Evolutionary conservation across 306 rosid species (phyloP).

Genomic region (Potentilla sterilis): DNA sequence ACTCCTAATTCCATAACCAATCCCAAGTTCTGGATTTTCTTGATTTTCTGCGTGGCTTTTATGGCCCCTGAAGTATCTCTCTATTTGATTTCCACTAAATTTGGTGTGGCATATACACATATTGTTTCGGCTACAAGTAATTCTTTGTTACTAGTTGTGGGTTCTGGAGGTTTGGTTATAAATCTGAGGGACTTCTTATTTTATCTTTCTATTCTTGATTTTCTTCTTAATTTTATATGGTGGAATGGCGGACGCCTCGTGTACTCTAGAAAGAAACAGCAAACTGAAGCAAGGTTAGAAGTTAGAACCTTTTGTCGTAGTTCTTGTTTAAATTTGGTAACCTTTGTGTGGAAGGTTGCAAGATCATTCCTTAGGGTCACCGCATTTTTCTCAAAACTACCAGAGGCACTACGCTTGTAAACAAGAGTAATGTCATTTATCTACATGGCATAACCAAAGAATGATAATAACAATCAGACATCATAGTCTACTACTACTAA

Average conservation of each 20-base stretch:
- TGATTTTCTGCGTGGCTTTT: too few species aligned
- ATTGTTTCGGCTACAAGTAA: too few species aligned
- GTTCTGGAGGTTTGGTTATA: too few species aligned
- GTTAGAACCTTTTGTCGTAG: neutral
- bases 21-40: neutral
- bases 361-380: neutral
- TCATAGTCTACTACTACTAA: neutral
- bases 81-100: too few species aligned
- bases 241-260: neutral
- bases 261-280: neutral
- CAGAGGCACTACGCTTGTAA: neutral
- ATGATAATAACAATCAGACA: neutral
- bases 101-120: too few species aligned
- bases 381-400: neutral
- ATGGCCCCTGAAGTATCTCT: too few species aligned
- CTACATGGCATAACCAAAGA: neutral
- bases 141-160: too few species aligned
- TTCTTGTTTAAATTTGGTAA: neutral
- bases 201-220: neutral
- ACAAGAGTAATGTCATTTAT: conserved; percentile 1
- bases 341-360: neutral
- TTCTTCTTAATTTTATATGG: neutral
- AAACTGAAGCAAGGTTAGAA: neutral
- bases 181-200: neutral
- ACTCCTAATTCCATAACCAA: neutral